phyloP scores from a whole-genome alignment of 768 basidiomycete genomes.

The Nidula microcarpa region DNA sequence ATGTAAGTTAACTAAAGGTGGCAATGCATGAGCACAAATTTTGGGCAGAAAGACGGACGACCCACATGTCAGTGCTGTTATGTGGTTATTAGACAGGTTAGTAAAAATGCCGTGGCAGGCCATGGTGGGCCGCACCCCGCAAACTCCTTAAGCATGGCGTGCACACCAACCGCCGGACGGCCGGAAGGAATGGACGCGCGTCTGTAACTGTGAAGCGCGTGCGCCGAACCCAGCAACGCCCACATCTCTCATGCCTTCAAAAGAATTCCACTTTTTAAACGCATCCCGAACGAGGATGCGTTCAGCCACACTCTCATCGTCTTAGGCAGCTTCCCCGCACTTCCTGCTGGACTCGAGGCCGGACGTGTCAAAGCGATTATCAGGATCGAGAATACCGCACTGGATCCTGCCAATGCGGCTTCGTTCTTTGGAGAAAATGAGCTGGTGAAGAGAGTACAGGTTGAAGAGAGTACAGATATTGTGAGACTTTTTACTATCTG shows the following conservation, averaged over 20 bases:
- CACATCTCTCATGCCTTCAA: slow-evolving; percentile 28
- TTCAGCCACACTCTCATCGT: slow-evolving; percentile 58
- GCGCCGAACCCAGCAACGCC: slow-evolving; percentile 32
- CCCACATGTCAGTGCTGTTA: no score
- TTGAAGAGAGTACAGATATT: slow-evolving; percentile 65
- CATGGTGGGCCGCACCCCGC: no score
- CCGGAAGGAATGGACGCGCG: no score
- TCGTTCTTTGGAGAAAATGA: slow-evolving; percentile 30
- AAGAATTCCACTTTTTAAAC: slow-evolving; percentile 48
- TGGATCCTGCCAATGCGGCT: slow-evolving; percentile 39
- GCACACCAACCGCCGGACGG: no score
- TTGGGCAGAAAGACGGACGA: no score
- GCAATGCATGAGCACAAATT: no score
- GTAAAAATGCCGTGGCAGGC: no score
- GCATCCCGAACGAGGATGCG: slow-evolving; percentile 60
- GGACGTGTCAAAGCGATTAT: slow-evolving; percentile 51
- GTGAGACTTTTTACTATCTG: slow-evolving; percentile 28
- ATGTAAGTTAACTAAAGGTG: no score
- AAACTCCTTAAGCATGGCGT: no score
- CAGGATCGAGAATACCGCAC: slow-evolving; percentile 74
- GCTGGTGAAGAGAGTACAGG: slow-evolving; percentile 37
- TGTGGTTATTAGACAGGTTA: no score
- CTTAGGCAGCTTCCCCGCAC: slow-evolving; percentile 57
- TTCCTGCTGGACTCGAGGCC: slow-evolving; percentile 9
- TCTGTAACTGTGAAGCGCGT: neutral